Base-by-base conservation (phyloP, 352 stramenopile species). In the Thalassiosira pacifica region DNA sequence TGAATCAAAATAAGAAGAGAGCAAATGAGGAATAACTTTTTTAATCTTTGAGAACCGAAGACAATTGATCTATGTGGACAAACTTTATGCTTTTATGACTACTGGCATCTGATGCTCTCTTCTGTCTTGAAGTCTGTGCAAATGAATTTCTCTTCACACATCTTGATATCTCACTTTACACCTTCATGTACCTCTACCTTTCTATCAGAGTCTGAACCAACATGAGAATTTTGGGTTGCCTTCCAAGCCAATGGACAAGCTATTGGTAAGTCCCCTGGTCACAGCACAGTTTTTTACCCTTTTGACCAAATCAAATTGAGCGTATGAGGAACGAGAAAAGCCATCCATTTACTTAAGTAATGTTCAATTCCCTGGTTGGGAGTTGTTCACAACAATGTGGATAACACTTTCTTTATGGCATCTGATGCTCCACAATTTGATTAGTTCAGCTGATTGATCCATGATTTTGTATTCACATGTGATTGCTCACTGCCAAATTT, bases 81-180 rank as follows among this genome's bases (percentile, higher is more conserved):
- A 70, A 48, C 45, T 70, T 70, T 45, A 45, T 70, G 57, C 70
- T 79, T 65, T 70, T 53, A 70, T 79, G 70, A 79, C 70, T n/a
- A 48, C 45, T 79, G 70, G 70, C 70, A 79, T 79, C 70, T 70
- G 70, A 79, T 79, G 70, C 70, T 70, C 57, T 68, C 26, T 48
- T 52, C 13, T 70, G n/a, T n/a, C n/a, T 45, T 70, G 18, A n/a
- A 57, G 13, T 10, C 24, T 57, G 6, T 19, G 24, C 16, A 13
- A 48, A 16, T 13, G 37, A 48, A 48, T 48, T n/a, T 57, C 45
- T n/a, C 24, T 57, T 57, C 16, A n/a, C 24, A 10, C 24, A 40
- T 22, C 64, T 19, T 34, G 29, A 18, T 16, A 37, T 34, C 37
- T 64, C 37, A 1, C 6, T 64, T 57, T 19, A 22, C 16, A 24